These are phyloP conservation scores for Fusarium pseudograminearum DNA, from an alignment of 2,329 filamentous ascomycete genomes.

Conservation along the genomic window DNA sequence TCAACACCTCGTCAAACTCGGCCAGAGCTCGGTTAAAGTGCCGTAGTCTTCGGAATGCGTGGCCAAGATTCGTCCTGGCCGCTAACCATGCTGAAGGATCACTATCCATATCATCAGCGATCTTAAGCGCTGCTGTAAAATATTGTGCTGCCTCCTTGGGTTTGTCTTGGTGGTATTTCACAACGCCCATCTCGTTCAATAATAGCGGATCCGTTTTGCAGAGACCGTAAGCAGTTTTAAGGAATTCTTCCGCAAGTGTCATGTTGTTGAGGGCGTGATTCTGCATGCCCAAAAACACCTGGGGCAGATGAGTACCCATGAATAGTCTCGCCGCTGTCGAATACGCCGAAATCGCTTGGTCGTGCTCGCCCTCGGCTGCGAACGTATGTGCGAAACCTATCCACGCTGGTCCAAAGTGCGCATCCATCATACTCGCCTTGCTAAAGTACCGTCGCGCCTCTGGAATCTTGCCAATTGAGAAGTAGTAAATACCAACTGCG, in stretches of 20 bases:
- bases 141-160: constrained; percentile 79
- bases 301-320: constrained; percentile 95
- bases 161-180: constrained; percentile 92
- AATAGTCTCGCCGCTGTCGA: constrained; percentile 94
- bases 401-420: constrained; percentile 97
- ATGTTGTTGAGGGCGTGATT: constrained; percentile 97
- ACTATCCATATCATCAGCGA: constrained; percentile 84
- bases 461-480: constrained; percentile 87
- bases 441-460: constrained; percentile 97
- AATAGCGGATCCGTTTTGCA: constrained; percentile 89
- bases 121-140: constrained; percentile 80
- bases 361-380: constrained; percentile 95
- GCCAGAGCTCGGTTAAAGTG: constrained; percentile 77
- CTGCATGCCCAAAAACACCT: constrained; percentile 98
- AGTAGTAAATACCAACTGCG: constrained; percentile 95
- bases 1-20: constrained; percentile 88
- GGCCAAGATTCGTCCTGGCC: constrained; percentile 88
- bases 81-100: constrained; percentile 86
- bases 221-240: constrained; percentile 86
- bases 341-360: constrained; percentile 98
- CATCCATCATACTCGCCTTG: constrained; percentile 97
- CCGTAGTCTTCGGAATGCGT: constrained; percentile 81
- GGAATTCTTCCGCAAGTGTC: constrained; percentile 91
- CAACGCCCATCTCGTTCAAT: constrained; percentile 94
- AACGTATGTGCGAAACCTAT: constrained; percentile 99